These are phyloP conservation scores for Pugionium cornutum DNA, from an alignment of 345 rosid species.

Conservation along the genomic window DNA sequence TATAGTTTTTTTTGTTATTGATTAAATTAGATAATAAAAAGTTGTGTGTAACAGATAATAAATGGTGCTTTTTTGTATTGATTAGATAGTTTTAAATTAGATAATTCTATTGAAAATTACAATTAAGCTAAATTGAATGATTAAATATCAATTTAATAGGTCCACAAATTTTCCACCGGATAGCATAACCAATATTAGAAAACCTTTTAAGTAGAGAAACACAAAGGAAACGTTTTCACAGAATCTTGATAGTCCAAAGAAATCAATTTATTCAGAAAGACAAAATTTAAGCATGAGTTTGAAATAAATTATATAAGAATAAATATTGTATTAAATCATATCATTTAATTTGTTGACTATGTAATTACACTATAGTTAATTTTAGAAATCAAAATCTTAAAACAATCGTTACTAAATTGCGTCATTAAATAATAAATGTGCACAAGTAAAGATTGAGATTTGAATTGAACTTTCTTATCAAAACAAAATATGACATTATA, in stretches of 20 bases:
- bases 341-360: conserved; percentile 17
- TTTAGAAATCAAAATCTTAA: neutral
- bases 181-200: neutral
- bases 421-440: neutral
- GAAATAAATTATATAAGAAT: neutral
- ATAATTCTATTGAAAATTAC: neutral
- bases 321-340: neutral
- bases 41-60: too few relatives aligned
- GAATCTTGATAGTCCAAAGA: conserved; percentile 20
- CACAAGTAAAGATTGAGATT: neutral
- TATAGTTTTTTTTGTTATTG: too few relatives aligned
- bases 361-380: neutral
- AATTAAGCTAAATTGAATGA: neutral
- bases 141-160: conserved; percentile 15
- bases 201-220: conserved; percentile 27
- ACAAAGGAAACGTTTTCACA: conserved; percentile 31
- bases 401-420: neutral
- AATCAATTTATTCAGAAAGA: neutral
- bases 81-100: too few relatives aligned
- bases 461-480: neutral
- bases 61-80: too few relatives aligned
- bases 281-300: conserved; percentile 11
- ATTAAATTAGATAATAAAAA: too few relatives aligned
- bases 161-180: conserved; percentile 29
- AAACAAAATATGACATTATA: neutral